These are phyloP conservation scores for Rutstroemia sp. DNA, from an alignment of 2,329 filamentous ascomycete species.

Conservation along the genomic window DNA sequence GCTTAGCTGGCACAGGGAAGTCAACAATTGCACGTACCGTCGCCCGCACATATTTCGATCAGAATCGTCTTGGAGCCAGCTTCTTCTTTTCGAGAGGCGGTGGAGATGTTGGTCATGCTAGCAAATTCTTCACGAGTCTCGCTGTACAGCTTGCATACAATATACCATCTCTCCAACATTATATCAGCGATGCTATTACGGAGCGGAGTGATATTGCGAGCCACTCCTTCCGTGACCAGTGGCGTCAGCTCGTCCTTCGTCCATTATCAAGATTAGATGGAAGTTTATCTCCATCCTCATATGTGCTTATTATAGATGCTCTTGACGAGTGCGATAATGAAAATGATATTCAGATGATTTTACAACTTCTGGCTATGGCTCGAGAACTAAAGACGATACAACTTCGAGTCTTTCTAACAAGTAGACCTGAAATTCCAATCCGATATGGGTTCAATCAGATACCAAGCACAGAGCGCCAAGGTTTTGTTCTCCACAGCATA, in stretches of 20 bases:
- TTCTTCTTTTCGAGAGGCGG: constrained; percentile 17
- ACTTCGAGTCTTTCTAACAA: neutral
- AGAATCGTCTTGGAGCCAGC: constrained; percentile 21
- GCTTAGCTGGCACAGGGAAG: constrained; percentile 33
- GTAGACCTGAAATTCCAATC: too few relatives aligned
- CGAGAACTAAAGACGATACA: constrained; percentile 1
- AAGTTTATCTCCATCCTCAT: too few relatives aligned
- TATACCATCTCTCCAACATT: constrained; percentile 24
- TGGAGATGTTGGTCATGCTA: constrained; percentile 24
- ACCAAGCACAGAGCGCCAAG: too few relatives aligned
- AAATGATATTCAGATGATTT: constrained; percentile 16
- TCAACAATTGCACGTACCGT: constrained; percentile 31
- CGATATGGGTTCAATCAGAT: too few relatives aligned
- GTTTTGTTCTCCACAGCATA: too few relatives aligned
- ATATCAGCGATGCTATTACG: constrained; percentile 28
- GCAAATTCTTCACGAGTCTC: constrained; percentile 29
- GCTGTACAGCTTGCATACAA: constrained; percentile 18
- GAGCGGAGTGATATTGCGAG: constrained; percentile 24
- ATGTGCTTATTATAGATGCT: too few relatives aligned
- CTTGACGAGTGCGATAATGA: too few relatives aligned
- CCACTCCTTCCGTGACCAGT: constrained; percentile 32
- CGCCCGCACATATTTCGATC: constrained; percentile 19
- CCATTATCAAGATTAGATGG: too few relatives aligned
- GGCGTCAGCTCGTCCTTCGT: constrained; percentile 19
- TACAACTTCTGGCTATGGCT: constrained; percentile 25